Conservation (phyloP, 768 basidiomycete species). For the Lactarius hengduanensis region DNA sequence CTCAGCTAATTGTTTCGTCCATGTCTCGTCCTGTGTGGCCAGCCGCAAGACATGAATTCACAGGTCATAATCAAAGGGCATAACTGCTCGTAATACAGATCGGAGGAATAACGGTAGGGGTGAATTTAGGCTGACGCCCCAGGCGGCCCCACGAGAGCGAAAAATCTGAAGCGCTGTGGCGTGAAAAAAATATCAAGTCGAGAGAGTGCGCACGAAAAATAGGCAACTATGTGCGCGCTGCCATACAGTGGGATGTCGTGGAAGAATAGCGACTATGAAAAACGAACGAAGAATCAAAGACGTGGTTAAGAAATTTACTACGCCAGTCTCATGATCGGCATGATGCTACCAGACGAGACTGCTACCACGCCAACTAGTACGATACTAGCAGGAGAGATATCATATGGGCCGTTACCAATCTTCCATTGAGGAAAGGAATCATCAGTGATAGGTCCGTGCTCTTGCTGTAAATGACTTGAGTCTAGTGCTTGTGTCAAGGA, state of each 20-base stretch:
- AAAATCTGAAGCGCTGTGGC: not conserved
- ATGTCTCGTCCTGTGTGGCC: no score
- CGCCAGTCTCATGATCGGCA: conserved; percentile 21
- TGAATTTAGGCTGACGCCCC: no score
- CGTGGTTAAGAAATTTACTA: not conserved
- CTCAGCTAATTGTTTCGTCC: no score
- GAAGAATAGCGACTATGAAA: not conserved
- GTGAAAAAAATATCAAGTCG: not conserved
- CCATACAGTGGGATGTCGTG: not conserved
- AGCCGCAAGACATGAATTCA: not conserved
- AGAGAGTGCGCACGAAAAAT: not conserved
- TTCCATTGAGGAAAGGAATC: conserved; percentile 8
- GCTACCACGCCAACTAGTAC: conserved; percentile 24
- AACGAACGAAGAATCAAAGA: no score
- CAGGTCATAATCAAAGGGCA: not conserved
- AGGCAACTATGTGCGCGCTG: not conserved
- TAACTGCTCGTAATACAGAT: not conserved
- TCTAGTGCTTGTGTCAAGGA: not conserved
- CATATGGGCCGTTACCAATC: conserved; percentile 15
- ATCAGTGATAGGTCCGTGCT: conserved; percentile 10
- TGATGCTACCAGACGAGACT: conserved; percentile 20
- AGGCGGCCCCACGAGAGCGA: not conserved
- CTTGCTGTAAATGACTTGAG: conserved; percentile 10
- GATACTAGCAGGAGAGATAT: conserved; percentile 15
- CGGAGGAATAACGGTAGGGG: not conserved